These are phyloP conservation scores for Purpureocillium takamizusanense DNA, from an alignment of 2,329 filamentous ascomycete genomes.

Conservation along the genomic window DNA sequence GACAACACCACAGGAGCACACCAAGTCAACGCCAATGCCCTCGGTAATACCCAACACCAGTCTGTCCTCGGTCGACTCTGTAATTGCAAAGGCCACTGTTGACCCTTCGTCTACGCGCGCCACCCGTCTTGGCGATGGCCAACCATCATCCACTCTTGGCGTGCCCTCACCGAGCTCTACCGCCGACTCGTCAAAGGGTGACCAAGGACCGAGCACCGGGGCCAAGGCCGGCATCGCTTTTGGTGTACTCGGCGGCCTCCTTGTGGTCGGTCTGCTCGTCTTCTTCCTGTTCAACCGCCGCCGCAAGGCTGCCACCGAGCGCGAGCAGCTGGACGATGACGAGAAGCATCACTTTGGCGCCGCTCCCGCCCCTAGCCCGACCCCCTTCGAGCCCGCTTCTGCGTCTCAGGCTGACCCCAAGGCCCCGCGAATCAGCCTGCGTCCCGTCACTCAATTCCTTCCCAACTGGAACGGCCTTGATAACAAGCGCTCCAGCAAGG, in stretches of 20 bases:
- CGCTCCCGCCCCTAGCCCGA: slow-evolving; percentile 20
- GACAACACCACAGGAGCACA: slow-evolving; percentile 4
- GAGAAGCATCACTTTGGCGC: slow-evolving; percentile 50
- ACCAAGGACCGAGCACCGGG: slow-evolving; percentile 21
- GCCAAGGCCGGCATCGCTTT: slow-evolving; percentile 77
- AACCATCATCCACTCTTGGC: slow-evolving; percentile 9
- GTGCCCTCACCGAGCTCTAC: slow-evolving; percentile 13
- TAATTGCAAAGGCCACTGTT: slow-evolving; percentile 21
- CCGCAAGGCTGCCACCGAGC: slow-evolving; percentile 54
- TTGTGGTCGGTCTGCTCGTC: slow-evolving; percentile 55
- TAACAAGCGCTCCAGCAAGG: slow-evolving; percentile 37
- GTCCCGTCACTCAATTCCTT: slow-evolving; percentile 76
- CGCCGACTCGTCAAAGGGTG: slow-evolving; percentile 6
- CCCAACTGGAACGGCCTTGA: slow-evolving; percentile 45
- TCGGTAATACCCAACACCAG: slow-evolving; percentile 17
- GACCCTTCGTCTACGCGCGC: slow-evolving; percentile 8
- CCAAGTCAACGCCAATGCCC: slow-evolving; percentile 6
- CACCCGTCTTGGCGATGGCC: slow-evolving; percentile 6
- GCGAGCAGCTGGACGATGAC: slow-evolving; percentile 35
- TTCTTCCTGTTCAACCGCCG: slow-evolving; percentile 63
- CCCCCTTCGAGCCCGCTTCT: slow-evolving; percentile 6
- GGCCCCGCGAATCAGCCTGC: slow-evolving; percentile 77
- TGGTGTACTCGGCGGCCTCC: slow-evolving; percentile 64
- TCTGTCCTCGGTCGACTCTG: slow-evolving; percentile 14
- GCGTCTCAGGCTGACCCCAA: slow-evolving; percentile 22